Base-by-base conservation (phyloP, 208 protist genomes). In the Herpetomonas tarakana region DNA sequence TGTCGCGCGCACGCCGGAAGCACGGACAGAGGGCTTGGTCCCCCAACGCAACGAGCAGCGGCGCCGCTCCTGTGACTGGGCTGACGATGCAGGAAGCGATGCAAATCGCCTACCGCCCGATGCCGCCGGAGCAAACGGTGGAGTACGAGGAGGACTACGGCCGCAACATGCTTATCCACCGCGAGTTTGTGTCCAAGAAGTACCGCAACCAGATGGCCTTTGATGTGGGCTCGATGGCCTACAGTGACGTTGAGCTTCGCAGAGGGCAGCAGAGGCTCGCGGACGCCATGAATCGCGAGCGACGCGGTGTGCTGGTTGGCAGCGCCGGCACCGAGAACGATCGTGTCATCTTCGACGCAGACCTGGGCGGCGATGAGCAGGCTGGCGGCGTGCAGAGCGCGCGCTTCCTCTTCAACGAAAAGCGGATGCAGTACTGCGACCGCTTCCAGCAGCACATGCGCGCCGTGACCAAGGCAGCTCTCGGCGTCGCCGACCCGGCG, bases 71-170 rank as follows among this genome's bases (percentile, higher is more conserved):
- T 21, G 54, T 71, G n/a, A 85, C 65, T 52, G 85, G 82, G 25
- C 51, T 94, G 25, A 90, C 82, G n/a, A 74, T 75, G 25, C 78
- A 87, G 54, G 84, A 94, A 64, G 81, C 84, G 14, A 71, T 88
- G 29, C 78, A 92, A 35, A 88, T 94, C 35, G 80, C 77, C 12
- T 92, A 94, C 71, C 84, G 88, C 14, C 88, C 88, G 9, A 83
- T 92, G 83, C 88, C 88, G 31, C 72, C 64, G 21, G 52, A 58
- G 16, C 71, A 89, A 28, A 92, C 83, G 22, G 88, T 94, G 0
- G 84, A 94, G 72, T 91, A 92, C 70, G 84, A 94, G 60, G 84
- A 94, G 58, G 88, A 94, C 62, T 94, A 89, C 64, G 84, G 84
- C 14, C 67, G 63, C 47, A 92, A 82, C 54, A 69, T 94, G 64